Base-by-base conservation (phyloP, 2,329 filamentous ascomycete species). In the Penicillium sp. region DNA sequence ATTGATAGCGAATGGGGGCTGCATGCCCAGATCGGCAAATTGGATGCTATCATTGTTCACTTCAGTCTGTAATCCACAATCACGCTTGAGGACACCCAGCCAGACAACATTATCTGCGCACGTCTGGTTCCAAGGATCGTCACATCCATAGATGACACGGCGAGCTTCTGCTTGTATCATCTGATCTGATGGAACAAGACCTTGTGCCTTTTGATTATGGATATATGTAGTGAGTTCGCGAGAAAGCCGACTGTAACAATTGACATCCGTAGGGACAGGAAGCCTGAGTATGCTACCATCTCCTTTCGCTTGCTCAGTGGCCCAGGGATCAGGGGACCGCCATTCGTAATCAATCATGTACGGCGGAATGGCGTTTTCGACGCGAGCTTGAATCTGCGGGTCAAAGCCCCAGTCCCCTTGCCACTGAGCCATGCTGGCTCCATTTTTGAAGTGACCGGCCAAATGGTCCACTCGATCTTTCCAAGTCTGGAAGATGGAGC, bases 91-190 rank as follows among this genome's bases (percentile, higher is more conserved):
- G 27, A 78, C 65, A 54, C 72, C 72, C 11, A 80, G 67, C 78
- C 78, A 80, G 10, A 74, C 65, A n/a, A 73, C 67, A 49, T 79
- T 79, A 60, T 79, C 78, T 8, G 78, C 78, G 54, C 76, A 76
- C 4, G 78, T 79, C 65, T 78, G 72, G 50, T 75, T 74, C 72
- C 72, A 75, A n/a, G 65, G 66, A 34, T 75, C 72, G 55, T 71
- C 66, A 16, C 49, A 64, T 13, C 66, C 70, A 52, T 75, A 75
- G 45, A 75, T 70, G 8, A 73, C 63, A 50, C 59, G 61, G 39
- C 73, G 73, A 45, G 62, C 72, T 57, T 75, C 66, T 23, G 72
- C 65, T 60, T 75, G 73, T 40, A 75, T 60, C 68, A 71, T 70
- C 40, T 67, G 62, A 53, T 75, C 73, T 29, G 70, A 76, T 7